phyloP scores from a whole-genome alignment of 306 rosid genomes.

The Pterocarpus santalinus region DNA sequence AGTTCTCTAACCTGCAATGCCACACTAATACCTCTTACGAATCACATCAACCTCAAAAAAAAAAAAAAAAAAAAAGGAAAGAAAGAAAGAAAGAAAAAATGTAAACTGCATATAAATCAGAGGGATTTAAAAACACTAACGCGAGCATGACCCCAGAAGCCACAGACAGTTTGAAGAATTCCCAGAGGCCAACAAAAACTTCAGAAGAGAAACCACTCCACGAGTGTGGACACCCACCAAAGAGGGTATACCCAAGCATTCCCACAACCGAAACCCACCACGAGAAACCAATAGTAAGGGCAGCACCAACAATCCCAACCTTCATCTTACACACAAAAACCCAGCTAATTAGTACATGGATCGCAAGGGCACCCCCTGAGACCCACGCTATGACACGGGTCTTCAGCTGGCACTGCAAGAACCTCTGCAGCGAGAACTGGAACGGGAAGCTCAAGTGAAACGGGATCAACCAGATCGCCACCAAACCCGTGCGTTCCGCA shows the following conservation, averaged over 20 bases:
- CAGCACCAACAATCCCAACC: conserved; percentile 66
- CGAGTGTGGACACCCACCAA: conserved; percentile 63
- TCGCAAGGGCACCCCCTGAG: conserved; percentile 55
- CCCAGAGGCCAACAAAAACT: conserved; percentile 76
- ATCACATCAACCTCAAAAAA: not conserved
- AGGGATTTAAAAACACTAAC: conserved; percentile 49
- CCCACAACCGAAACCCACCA: conserved; percentile 75
- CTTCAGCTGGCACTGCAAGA: conserved; percentile 75
- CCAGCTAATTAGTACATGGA: conserved; percentile 67
- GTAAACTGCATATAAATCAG: not conserved
- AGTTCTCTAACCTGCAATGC: conserved; percentile 73
- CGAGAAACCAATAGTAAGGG: conserved; percentile 62
- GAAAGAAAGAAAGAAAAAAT: too few species aligned
- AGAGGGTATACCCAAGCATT: conserved; percentile 57
- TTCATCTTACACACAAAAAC: conserved; percentile 55
- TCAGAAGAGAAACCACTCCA: conserved; percentile 77
- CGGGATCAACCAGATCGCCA: conserved; percentile 70
- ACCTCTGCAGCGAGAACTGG: conserved; percentile 70
- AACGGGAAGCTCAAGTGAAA: conserved; percentile 75
- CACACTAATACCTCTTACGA: conserved; percentile 21
- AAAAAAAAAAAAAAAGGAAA: too few species aligned
- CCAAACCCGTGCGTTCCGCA: conserved; percentile 70
- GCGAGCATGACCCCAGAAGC: conserved; percentile 81
- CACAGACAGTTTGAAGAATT: conserved; percentile 68
- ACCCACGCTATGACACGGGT: conserved; percentile 62